Evolutionary conservation across 805 yeast genomes (phyloP), one percentile per base, ranked within the genome.

Genomic region (Zygotorulaspora chibaensis): DNA sequence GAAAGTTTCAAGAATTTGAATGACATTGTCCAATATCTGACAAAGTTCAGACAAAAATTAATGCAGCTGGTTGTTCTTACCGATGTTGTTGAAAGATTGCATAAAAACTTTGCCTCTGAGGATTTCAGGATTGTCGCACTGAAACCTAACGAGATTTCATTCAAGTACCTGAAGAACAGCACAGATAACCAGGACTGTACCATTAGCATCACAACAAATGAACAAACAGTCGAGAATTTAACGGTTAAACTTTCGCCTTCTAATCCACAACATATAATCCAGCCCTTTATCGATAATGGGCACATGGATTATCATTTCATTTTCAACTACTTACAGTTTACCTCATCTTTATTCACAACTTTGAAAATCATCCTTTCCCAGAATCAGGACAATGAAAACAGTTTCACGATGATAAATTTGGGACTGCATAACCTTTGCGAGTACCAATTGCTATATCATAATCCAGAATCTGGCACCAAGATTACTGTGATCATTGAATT

Each of bases 281-380:
- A 63, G 41, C 62, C 63, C 13, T 62, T 65, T 45, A 51, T 66
- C 18, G 65, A 59, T 35, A 48, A 46, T 8, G 52, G 53, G n/a
- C 53, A 52, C 31, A 45, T 56, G 49, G 63, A 61, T 47, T 62
- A 63, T 43, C 65, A 63, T 47, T 61, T 62, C 35, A 58, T 64
- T 16, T 66, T 66, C 55, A 60, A 62, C 46, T 65, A 65, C 42
- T 42, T 64, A 38, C 68, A 63, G 37, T 65, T 65, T 42, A 65
- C 70, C 1, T 61, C 65, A 10, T 53, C 61, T 0, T 45, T 64
- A 8, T 64, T 64, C 45, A 43, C 52, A 2, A 51, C 60, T 5
- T 35, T 61, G 5, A 51, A 55, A 36, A 36, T 41, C 9, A 53
- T 63, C 6, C 30, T 54, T 7, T 37, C 43, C 12, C 52, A 54